Percentiles rank a stretch among this genome's conserved stretches.
phyloP scores from a whole-genome alignment of 169 alveolate species.

The Amoebophrya sp. region DNA sequence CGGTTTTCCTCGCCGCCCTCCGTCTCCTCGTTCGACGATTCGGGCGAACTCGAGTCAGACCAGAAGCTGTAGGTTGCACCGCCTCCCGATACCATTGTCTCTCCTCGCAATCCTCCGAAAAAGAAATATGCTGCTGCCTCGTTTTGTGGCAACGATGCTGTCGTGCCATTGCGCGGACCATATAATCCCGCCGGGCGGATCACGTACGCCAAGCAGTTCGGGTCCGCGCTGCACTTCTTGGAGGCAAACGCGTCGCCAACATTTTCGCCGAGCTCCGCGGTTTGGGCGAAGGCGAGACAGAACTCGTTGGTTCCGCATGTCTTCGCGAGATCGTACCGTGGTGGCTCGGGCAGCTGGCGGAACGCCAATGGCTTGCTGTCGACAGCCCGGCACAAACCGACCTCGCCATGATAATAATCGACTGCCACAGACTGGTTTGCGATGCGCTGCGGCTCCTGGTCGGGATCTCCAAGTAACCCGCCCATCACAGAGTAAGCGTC shows the following conservation, averaged over 20 bases:
- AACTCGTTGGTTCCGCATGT: neutral
- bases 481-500: no score
- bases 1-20: no score
- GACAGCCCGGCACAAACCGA: neutral
- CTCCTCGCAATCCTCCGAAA: neutral
- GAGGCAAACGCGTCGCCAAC: neutral
- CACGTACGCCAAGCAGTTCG: neutral
- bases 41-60: no score
- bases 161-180: neutral
- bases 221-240: neutral
- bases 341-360: neutral
- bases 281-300: neutral
- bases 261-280: neutral
- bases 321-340: neutral
- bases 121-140: neutral
- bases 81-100: neutral
- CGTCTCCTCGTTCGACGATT: no score
- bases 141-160: neutral
- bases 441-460: no score
- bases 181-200: neutral
- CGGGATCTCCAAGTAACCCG: no score
- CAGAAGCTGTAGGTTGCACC: neutral
- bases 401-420: neutral
- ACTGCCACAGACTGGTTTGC: neutral
- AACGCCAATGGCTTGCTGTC: neutral